Evolutionary conservation across 306 rosid genomes (phyloP), one percentile per base, ranked within the genome.

Genomic region (Boehmeria nivea): DNA sequence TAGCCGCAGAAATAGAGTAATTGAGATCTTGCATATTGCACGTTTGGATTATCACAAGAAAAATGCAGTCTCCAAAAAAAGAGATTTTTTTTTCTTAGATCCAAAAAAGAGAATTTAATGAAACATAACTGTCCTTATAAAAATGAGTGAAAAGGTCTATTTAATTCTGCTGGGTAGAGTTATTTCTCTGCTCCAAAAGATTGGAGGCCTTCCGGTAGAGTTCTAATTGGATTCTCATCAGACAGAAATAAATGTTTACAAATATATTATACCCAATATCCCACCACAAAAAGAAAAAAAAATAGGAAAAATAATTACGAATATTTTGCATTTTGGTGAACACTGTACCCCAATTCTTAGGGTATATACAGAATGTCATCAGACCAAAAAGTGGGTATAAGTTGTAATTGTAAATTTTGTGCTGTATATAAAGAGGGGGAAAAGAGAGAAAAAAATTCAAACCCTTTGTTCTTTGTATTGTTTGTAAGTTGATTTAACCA

Each of bases 301-400:
- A 2, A 7, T 3, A 44, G 12, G 14, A 53, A 20, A 31, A 0
- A 34, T 55, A 12, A 6, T 43, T 43, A 17, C 10, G 23, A 54
- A 17, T 54, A 18, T 28, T 54, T 43, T 39, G 54, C 53, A 44
- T 31, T 51, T 52, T 15, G 22, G 42, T 17, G 44, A 34, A 54
- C 15, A 14, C 14, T 48, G n/a, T 31, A 36, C 55, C 50, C 61
- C 21, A 38, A 25, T n/a, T 51, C 47, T 42, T 26, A 50, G 13
- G 60, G 60, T 22, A 54, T 54, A 51, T 50, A 28, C 60, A 28
- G 40, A 59, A 59, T 59, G 38, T 28, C 54, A 51, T 34, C 16
- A 12, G 58, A 22, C 40, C 44, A 54, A 50, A 63, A 40, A 46
- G 47, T 55, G 56, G 28, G 36, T 10, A 31, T 49, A 65, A 54